Base-by-base conservation (phyloP, 805 yeast species). In the Schwanniomyces sp. region DNA sequence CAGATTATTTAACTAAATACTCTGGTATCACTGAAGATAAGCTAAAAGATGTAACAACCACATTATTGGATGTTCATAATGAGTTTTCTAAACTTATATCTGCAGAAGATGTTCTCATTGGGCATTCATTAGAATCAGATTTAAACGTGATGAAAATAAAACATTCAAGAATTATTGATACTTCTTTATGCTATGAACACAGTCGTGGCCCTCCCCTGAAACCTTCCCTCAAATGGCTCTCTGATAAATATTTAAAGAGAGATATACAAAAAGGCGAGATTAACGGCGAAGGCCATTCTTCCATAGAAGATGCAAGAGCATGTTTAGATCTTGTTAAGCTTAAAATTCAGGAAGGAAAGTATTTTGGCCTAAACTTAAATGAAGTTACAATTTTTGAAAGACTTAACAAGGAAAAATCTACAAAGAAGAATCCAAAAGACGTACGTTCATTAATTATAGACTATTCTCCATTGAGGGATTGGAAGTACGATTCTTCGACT, bases 51-150 rank as follows among this genome's bases (percentile, higher is more conserved):
- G 92, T 86, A 2, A 81, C 84, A 0, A 86, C 87, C 0, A 81
- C 86, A 0, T 62, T 86, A 12, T 50, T 63, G 14, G 96, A 91
- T 54, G 80, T 89, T 2, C 97, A 91, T 62, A 50, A 73, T 1
- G 70, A 76, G 55, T 48, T 94, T 5, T 43, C 79, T 2, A 52
- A 60, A 2, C 54, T 78, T 1, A 69, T 92, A 2, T 68, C 80
- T 6, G 57, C 76, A 1, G 67, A 71, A 14, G 97, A 91, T 61
- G 74, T 84, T 11, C 60, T 92, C 18, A 79, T 92, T 44, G 98
- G 99, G 1, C 99, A 92, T 63, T 92, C 98, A 0, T 70, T 92
- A 27, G 92, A 91, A 52, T 83, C 86, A 18, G 99, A 92, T 64
- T 71, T 92, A 42, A 72, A 76, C 9, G 96, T 84, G 2, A 65